Evolutionary conservation across 176 grass and related monocot species (phyloP).

Genomic region (Lolium rigidum): DNA sequence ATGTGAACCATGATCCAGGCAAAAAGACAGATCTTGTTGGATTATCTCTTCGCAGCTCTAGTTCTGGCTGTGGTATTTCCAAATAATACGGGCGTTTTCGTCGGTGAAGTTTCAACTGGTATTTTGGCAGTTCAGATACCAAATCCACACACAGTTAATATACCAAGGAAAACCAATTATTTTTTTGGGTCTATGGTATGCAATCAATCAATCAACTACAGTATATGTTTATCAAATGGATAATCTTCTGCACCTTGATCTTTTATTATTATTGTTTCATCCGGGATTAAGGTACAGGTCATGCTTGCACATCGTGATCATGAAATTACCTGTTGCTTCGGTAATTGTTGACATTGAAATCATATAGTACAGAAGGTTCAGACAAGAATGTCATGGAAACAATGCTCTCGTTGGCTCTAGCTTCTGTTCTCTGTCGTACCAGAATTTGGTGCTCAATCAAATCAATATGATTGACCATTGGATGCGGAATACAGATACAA

Average conservation of each 20-base stretch:
- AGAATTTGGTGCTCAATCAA: slow-evolving; percentile 48
- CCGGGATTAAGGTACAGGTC: background rate
- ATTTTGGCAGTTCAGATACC: background rate
- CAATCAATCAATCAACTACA: background rate
- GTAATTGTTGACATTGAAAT: slow-evolving; percentile 28
- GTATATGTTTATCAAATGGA: background rate
- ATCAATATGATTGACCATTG: slow-evolving; percentile 35
- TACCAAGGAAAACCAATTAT: background rate
- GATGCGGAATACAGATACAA: slow-evolving; percentile 21
- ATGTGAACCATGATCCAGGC: slow-evolving; percentile 50
- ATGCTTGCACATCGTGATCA: background rate
- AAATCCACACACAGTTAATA: slow-evolving; percentile 7
- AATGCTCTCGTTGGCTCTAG: slow-evolving; percentile 20
- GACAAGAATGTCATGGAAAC: slow-evolving; percentile 19
- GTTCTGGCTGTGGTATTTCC: background rate
- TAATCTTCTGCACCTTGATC: background rate
- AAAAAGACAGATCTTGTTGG: slow-evolving; percentile 45
- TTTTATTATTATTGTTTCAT: slow-evolving; percentile 11
- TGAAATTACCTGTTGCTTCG: background rate
- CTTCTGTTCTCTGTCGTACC: background rate
- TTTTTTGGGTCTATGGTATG: background rate
- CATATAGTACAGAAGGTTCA: slow-evolving; percentile 33
- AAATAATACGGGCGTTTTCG: background rate
- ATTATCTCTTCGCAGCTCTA: slow-evolving; percentile 24
- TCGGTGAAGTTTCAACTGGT: background rate